Evolutionary conservation across 371 early-diverging fungal species (phyloP), one percentile per base, ranked within the genome.

Genomic region (Mortierella sp.): DNA sequence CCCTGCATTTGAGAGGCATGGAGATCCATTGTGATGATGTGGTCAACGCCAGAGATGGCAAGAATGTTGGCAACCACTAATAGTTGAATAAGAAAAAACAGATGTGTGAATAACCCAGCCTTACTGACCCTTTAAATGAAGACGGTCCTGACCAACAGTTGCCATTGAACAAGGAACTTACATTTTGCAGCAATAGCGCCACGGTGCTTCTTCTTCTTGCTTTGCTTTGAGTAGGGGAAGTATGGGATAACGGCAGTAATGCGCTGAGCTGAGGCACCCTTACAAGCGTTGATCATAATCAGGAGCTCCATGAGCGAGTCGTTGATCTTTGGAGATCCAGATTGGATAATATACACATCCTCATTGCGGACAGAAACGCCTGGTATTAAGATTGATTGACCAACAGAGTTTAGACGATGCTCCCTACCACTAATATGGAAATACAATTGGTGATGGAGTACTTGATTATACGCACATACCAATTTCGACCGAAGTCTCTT

Each of bases 281-380:
- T 94, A 79, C 97, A 97, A 60, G 98, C 97, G 74, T 95, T 94
- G 77, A 98, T 94, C 96, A 98, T 95, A 69, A 98, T 97, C 71
- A 97, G 90, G 63, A 97, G 89, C 86, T 98, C 99, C 92, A 98
- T 96, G 62, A 98, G 85, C 70, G 97, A 94, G 86, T 98, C 99
- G 84, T 98, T 98, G 86, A 97, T 94, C 43, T 88, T 84, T 65
- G 87, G 87, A 24, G 94, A 96, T 15, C 98, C 98, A 41, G 95
- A 94, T 84, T 98, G 98, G 74, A 99, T 96, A 71, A 99, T 95
- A 85, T 92, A 98, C n/a, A 98, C 97, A 87, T 98, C 97, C 82
- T 96, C 91, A 60, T 96, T 91, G 69, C 98, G 94, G 70, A 98
- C 96, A 63, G 98, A 97, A 47, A 94, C 92, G 36, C 94, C 97